Percentiles rank a stretch among this genome's conserved stretches.
These are phyloP conservation scores for Colletotrichum karsti DNA, from an alignment of 2,329 filamentous ascomycete species.

Conservation along the genomic window DNA sequence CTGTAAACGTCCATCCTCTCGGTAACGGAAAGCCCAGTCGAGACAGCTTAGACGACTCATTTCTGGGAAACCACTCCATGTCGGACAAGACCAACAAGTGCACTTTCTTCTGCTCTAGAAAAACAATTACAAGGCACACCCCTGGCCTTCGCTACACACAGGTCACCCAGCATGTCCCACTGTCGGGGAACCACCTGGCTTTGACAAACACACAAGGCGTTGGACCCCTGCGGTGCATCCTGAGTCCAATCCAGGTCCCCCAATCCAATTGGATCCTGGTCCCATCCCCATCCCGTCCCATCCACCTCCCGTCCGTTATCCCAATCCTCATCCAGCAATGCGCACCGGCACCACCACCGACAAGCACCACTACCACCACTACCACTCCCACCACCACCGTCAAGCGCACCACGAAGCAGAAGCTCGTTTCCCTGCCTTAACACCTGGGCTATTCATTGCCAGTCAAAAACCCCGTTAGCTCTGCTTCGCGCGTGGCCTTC, in stretches of 20 bases:
- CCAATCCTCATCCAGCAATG: neutral
- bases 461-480: neutral
- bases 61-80: neutral
- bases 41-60: neutral
- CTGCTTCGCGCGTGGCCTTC: slow-evolving; percentile 12
- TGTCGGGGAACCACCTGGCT: slow-evolving; percentile 20
- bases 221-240: slow-evolving; percentile 22
- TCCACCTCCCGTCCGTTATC: neutral
- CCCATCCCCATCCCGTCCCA: neutral
- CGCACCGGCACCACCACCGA: neutral
- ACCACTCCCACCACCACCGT: neutral
- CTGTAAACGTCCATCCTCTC: neutral
- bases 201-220: slow-evolving; percentile 14
- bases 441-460: neutral
- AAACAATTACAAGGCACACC: neutral
- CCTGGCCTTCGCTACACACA: neutral
- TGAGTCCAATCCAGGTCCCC: slow-evolving; percentile 4
- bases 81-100: neutral
- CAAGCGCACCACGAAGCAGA: neutral
- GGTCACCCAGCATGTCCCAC: neutral
- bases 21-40: neutral
- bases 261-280: slow-evolving; percentile 1
- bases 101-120: slow-evolving; percentile 1
- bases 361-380: neutral
- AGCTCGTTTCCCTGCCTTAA: neutral